phyloP scores from a whole-genome alignment of 2,329 filamentous ascomycete species.

The Cladosporium sp. region DNA sequence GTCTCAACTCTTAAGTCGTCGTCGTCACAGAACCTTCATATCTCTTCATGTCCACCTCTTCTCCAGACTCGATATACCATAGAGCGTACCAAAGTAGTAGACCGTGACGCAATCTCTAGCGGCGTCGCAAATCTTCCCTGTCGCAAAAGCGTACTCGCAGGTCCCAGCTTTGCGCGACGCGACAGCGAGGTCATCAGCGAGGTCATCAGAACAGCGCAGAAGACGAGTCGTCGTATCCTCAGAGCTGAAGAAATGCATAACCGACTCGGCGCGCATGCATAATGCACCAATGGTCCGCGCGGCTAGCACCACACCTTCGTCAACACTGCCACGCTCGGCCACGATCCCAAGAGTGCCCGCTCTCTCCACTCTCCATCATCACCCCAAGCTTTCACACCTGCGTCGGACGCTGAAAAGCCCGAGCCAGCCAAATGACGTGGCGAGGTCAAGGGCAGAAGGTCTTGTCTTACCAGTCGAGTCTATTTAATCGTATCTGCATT shows the following conservation, averaged over 20 bases:
- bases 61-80: not conserved
- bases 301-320: conserved; percentile 9
- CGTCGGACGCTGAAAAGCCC: not conserved
- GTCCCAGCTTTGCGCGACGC: not conserved
- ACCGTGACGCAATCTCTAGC: not conserved
- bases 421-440: not conserved
- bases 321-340: conserved; percentile 9
- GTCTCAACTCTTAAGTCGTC: not conserved
- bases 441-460: not conserved
- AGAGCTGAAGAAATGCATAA: not conserved
- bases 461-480: not conserved
- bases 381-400: not conserved
- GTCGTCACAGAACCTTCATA: conserved; percentile 1
- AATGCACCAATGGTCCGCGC: conserved; percentile 10
- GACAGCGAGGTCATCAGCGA: not conserved
- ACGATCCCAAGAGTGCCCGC: not conserved
- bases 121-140: not conserved
- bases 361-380: not conserved
- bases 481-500: not conserved
- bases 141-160: not conserved
- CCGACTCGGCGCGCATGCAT: not conserved
- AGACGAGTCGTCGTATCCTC: not conserved
- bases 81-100: not conserved
- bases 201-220: not conserved
- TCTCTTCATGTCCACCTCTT: not conserved